These are phyloP conservation scores for Hyaloscypha bicolor DNA, from an alignment of 495 filamentous ascomycete species.

Conservation along the genomic window DNA sequence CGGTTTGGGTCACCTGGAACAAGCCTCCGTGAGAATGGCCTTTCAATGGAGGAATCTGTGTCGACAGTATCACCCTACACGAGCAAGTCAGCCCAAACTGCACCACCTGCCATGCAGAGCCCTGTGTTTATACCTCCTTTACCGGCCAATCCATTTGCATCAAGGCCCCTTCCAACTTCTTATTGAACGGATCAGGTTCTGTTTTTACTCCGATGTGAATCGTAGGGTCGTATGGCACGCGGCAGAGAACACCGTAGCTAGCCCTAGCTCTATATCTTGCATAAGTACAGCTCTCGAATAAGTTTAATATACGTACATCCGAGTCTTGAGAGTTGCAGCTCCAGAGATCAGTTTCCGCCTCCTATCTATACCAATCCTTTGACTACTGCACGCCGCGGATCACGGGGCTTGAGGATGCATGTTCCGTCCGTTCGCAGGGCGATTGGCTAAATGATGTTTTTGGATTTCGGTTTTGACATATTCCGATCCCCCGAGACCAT, in stretches of 20 bases:
- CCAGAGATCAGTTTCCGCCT: constrained; percentile 48
- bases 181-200: constrained; percentile 45
- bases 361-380: constrained; percentile 56
- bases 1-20: constrained; percentile 39
- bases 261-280: constrained; percentile 48
- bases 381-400: constrained; percentile 60
- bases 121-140: constrained; percentile 39
- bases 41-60: constrained; percentile 41
- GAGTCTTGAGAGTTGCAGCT: constrained; percentile 43
- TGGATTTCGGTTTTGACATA: constrained; percentile 55
- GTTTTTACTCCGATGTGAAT: constrained; percentile 40
- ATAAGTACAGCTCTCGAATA: not conserved
- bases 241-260: constrained; percentile 34
- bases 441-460: constrained; percentile 37
- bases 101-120: too few species aligned
- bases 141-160: constrained; percentile 61
- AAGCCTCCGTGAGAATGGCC: constrained; percentile 50
- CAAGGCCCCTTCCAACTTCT: constrained; percentile 46
- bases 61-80: constrained; percentile 39
- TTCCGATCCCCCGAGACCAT: constrained; percentile 63
- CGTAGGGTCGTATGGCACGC: constrained; percentile 4
- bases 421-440: constrained; percentile 7
- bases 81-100: too few species aligned
- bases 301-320: not conserved
- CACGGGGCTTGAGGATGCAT: constrained; percentile 50